Percentiles rank a stretch among this genome's conserved stretches.
These are phyloP conservation scores for Rosa hybrid DNA, from an alignment of 331 rosid species.

Conservation along the genomic window DNA sequence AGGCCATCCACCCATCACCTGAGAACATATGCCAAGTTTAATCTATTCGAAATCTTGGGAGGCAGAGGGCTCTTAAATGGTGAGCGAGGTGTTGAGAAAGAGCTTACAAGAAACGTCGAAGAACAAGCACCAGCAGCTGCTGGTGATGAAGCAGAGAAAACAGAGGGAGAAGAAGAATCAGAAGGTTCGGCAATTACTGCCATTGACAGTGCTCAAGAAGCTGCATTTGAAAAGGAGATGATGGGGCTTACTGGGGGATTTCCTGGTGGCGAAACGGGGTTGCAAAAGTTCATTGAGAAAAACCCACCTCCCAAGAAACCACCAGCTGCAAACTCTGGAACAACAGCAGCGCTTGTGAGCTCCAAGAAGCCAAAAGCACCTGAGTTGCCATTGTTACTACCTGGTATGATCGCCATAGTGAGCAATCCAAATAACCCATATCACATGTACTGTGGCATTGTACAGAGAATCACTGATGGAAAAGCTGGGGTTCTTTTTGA, in stretches of 20 bases:
- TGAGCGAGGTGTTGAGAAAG: conserved; percentile 60
- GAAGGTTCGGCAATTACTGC: conserved; percentile 16
- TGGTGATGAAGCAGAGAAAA: conserved; percentile 16
- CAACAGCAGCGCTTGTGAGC: conserved; percentile 18
- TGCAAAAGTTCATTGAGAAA: conserved; percentile 60
- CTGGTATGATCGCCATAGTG: conserved; percentile 97
- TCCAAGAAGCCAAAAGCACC: conserved; percentile 76
- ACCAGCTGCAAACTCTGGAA: conserved; percentile 14
- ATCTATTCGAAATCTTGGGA: conserved; percentile 59
- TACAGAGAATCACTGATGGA: conserved; percentile 93
- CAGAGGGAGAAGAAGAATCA: conserved; percentile 26
- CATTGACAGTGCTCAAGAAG: conserved; percentile 40
- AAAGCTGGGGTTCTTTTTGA: conserved; percentile 77
- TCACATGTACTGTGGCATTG: conserved; percentile 90
- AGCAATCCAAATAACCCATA: conserved; percentile 72
- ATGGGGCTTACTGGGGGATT: conserved; percentile 96
- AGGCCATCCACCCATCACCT: conserved; percentile 20
- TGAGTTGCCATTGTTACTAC: conserved; percentile 77
- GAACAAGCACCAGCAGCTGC: conserved; percentile 22
- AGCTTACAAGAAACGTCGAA: conserved; percentile 47
- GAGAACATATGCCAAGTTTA: conserved; percentile 56
- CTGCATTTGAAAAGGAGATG: conserved; percentile 84
- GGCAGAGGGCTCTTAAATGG: conserved; percentile 91
- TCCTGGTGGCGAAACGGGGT: conserved; percentile 93
- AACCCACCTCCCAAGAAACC: conserved; percentile 72